Percentiles rank a stretch among this genome's conserved stretches.
Conservation (phyloP, 2,329 filamentous ascomycete genomes). For the Orbilia brochopaga region DNA sequence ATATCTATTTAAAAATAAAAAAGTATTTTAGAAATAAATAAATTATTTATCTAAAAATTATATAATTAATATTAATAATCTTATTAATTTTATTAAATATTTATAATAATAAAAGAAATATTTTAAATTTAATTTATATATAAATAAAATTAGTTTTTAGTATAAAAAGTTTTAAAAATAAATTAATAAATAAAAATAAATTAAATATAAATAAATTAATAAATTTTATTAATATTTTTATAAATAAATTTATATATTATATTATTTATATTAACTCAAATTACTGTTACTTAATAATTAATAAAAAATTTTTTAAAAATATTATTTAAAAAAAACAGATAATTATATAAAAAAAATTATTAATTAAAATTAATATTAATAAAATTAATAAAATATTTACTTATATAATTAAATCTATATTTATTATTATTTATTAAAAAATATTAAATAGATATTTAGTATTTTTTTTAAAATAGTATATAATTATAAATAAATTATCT, state of each 20-base stretch:
- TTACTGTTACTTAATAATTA: too few relatives aligned
- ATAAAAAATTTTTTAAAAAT: background rate
- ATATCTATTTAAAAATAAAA: background rate
- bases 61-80: background rate
- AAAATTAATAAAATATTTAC: background rate
- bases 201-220: background rate
- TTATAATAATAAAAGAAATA: background rate
- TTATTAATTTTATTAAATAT: background rate
- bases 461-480: too few relatives aligned
- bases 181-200: background rate
- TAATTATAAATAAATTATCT: background rate
- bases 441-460: too few relatives aligned
- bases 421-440: background rate
- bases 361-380: background rate
- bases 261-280: background rate
- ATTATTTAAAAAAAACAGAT: background rate
- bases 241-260: background rate
- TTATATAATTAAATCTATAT: background rate
- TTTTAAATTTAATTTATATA: background rate
- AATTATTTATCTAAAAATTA: background rate
- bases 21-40: background rate
- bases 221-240: background rate
- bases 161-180: background rate
- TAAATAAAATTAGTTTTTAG: background rate
- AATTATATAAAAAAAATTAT: too few relatives aligned